These are phyloP conservation scores for Fomitopsis pulvina DNA, from an alignment of 768 basidiomycete species.

Conservation along the genomic window DNA sequence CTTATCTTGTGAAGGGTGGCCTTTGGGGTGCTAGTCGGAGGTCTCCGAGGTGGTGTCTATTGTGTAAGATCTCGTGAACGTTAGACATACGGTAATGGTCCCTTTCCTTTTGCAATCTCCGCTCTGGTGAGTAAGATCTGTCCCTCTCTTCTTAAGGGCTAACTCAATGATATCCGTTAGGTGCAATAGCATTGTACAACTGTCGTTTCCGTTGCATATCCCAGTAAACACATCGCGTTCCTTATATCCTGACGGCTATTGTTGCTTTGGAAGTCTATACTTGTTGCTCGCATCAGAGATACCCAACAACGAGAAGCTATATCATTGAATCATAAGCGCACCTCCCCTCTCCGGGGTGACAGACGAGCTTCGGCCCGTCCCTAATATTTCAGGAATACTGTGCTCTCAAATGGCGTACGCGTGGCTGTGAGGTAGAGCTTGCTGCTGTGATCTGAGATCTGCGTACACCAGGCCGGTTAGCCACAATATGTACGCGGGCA, in stretches of 20 bases:
- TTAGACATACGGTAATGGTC: conserved; percentile 1
- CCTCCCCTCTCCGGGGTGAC: too few relatives aligned
- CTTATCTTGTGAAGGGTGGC: background rate
- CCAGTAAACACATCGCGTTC: background rate
- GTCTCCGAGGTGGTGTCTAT: background rate
- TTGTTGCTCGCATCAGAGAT: background rate
- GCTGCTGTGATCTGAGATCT: too few relatives aligned
- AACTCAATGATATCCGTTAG: background rate
- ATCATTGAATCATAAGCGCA: too few relatives aligned
- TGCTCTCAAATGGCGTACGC: too few relatives aligned
- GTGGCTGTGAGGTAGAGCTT: too few relatives aligned
- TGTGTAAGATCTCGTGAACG: background rate
- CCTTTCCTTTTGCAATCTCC: conserved; percentile 3
- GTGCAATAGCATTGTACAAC: background rate
- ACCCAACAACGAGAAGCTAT: background rate
- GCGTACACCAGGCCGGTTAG: too few relatives aligned
- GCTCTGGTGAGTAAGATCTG: conserved; percentile 1
- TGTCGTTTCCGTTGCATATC: background rate
- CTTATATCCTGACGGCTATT: background rate
- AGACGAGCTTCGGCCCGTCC: too few relatives aligned
- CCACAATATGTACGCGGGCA: too few relatives aligned
- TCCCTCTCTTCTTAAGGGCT: too few relatives aligned
- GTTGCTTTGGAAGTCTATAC: background rate
- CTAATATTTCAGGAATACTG: too few relatives aligned
- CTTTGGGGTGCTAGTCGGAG: background rate